Percentiles rank a stretch among this genome's conserved stretches.
Conservation (phyloP, 2,329 filamentous ascomycete species). For the Colletotrichum acutatum region DNA sequence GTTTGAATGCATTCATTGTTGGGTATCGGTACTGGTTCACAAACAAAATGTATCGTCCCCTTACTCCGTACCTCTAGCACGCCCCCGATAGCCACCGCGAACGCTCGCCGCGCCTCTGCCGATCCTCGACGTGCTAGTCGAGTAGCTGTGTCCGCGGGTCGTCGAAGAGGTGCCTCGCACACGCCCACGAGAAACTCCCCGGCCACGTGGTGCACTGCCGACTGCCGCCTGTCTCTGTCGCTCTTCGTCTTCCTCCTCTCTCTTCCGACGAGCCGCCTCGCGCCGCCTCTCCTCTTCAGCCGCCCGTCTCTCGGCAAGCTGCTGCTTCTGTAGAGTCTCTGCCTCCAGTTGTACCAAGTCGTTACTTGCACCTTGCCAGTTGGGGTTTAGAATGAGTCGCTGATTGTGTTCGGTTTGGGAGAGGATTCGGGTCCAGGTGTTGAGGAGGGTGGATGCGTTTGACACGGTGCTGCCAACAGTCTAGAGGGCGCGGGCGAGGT, state of each 20-base stretch:
- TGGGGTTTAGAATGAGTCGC: conserved; percentile 85
- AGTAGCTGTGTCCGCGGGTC: conserved; percentile 33
- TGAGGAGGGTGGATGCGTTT: conserved; percentile 88
- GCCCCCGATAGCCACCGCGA: conserved; percentile 35
- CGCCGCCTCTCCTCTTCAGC: conserved; percentile 82
- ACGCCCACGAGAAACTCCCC: conserved; percentile 27
- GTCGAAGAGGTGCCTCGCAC: conserved; percentile 21
- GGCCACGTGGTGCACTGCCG: conserved; percentile 31
- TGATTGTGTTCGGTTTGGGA: conserved; percentile 99
- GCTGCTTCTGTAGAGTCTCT: conserved; percentile 78
- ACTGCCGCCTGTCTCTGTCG: conserved; percentile 52
- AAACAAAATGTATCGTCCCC: conserved; percentile 22
- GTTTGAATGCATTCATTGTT: conserved; percentile 19
- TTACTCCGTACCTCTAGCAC: conserved; percentile 29
- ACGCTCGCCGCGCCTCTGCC: conserved; percentile 33
- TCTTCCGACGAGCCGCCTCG: conserved; percentile 74
- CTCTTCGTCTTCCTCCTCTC: conserved; percentile 68
- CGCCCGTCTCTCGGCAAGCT: conserved; percentile 80
- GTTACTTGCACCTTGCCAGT: conserved; percentile 89
- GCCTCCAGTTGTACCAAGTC: conserved; percentile 89
- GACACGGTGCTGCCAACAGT: conserved; percentile 87
- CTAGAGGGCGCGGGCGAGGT: conserved; percentile 50
- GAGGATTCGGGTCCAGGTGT: conserved; percentile 95
- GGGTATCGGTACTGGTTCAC: conserved; percentile 34
- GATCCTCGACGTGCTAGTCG: conserved; percentile 35